Percentiles rank a stretch among this genome's conserved stretches.
These are phyloP conservation scores for Aspergillus aculeatus DNA, from an alignment of 2,329 filamentous ascomycete species.

Conservation along the genomic window DNA sequence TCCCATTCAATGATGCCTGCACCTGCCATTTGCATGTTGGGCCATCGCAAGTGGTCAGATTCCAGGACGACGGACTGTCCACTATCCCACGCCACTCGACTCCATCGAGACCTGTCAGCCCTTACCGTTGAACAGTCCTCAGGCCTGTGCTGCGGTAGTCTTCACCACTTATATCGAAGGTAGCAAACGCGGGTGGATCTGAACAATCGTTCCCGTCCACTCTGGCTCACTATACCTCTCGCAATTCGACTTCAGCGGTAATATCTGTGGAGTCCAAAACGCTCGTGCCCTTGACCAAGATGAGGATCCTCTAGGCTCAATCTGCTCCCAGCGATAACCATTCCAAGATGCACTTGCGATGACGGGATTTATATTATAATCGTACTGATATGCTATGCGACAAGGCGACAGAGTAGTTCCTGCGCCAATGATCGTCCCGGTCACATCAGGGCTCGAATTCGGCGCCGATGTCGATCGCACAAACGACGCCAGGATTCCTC, in stretches of 20 bases:
- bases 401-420: conserved; percentile 7
- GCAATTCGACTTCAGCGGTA: neutral
- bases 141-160: conserved; percentile 4
- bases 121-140: conserved; percentile 6
- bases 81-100: conserved; percentile 25
- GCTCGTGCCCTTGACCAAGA: conserved; percentile 1
- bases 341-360: neutral
- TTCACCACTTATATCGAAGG: conserved; percentile 8
- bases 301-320: neutral
- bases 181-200: conserved; percentile 8
- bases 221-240: neutral
- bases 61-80: conserved; percentile 14
- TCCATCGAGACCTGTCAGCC: conserved; percentile 24
- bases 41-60: conserved; percentile 12
- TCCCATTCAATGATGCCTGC: conserved; percentile 10
- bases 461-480: conserved; percentile 26
- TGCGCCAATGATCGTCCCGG: conserved; percentile 28
- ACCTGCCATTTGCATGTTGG: conserved; percentile 10
- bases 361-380: neutral
- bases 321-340: neutral
- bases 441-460: conserved; percentile 21
- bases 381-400: neutral
- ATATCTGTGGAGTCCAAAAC: neutral
- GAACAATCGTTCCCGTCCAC: conserved; percentile 8
- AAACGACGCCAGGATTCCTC: conserved; percentile 24